phyloP scores from a whole-genome alignment of 1,284 basidiomycete genomes.

The Pseudozyma thailandica region DNA sequence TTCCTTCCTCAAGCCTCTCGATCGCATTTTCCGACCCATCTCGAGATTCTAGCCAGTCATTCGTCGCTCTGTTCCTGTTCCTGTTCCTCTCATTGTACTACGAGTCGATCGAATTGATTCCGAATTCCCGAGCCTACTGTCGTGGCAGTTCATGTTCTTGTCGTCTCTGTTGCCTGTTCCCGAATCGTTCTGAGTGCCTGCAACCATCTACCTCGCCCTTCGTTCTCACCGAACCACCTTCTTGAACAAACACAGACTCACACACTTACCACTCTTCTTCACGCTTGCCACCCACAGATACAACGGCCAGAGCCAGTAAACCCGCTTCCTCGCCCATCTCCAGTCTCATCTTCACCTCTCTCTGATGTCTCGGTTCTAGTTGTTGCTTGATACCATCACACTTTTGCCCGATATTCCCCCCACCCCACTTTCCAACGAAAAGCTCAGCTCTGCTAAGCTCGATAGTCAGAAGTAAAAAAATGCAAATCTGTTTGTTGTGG shows the following conservation, averaged over 20 bases:
- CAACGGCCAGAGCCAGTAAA: constrained; percentile 51
- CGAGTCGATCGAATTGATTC: constrained; percentile 31
- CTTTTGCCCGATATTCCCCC: background rate
- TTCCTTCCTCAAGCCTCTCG: constrained; percentile 5
- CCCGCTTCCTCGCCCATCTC: background rate
- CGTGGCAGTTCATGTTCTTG: too few species aligned
- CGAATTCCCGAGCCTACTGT: constrained; percentile 6
- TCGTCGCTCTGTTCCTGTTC: background rate
- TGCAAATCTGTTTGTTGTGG: too few species aligned
- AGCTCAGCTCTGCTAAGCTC: background rate
- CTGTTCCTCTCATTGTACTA: constrained; percentile 11
- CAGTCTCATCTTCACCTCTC: background rate
- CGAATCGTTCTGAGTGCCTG: background rate
- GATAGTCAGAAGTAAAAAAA: too few species aligned
- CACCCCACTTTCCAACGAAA: background rate
- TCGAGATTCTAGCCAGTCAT: background rate
- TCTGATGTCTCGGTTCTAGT: constrained; percentile 6
- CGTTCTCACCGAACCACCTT: background rate
- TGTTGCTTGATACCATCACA: constrained; percentile 4
- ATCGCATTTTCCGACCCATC: background rate
- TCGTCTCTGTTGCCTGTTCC: constrained; percentile 2
- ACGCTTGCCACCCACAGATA: constrained; percentile 15
- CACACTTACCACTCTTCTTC: background rate
- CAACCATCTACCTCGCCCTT: background rate
- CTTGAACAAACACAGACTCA: background rate